These are phyloP conservation scores for Yamadazyma spencermartinsiae DNA, from an alignment of 1,139 yeast genomes.

Conservation along the genomic window DNA sequence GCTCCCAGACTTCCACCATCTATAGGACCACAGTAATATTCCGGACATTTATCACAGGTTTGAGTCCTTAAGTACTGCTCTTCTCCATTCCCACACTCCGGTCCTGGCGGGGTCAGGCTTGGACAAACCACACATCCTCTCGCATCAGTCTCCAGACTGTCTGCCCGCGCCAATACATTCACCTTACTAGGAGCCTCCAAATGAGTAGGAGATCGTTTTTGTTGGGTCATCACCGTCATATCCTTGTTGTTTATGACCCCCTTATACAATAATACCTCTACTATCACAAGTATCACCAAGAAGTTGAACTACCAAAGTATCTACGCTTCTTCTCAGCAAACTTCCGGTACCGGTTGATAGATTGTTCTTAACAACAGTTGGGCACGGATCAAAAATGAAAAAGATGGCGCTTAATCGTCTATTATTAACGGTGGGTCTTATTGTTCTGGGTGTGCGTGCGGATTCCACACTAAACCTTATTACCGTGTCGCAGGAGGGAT, in stretches of 20 bases:
- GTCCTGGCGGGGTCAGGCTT: conserved; percentile 41
- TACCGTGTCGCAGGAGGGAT: not conserved
- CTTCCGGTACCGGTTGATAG: too few relatives aligned
- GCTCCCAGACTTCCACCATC: conserved; percentile 15
- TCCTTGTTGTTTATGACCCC: not conserved
- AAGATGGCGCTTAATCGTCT: not conserved
- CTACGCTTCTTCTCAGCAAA: too few relatives aligned
- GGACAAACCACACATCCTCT: conserved; percentile 55
- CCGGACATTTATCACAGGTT: conserved; percentile 60
- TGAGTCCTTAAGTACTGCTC: conserved; percentile 52
- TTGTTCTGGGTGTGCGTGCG: conserved; percentile 3
- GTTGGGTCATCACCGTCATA: conserved; percentile 3
- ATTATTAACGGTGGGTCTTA: conserved; percentile 1
- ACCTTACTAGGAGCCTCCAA: not conserved
- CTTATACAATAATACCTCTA: too few relatives aligned
- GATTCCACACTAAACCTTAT: not conserved
- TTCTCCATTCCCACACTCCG: conserved; percentile 52
- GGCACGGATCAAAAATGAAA: too few relatives aligned
- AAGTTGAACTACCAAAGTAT: too few relatives aligned
- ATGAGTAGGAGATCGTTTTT: not conserved
- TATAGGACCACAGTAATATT: conserved; percentile 46
- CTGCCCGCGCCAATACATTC: conserved; percentile 2
- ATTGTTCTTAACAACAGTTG: too few relatives aligned
- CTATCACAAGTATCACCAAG: too few relatives aligned
- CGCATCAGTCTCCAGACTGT: conserved; percentile 3